Conservation (phyloP, 2,329 filamentous ascomycete species). For the Westerdykella sp. region DNA sequence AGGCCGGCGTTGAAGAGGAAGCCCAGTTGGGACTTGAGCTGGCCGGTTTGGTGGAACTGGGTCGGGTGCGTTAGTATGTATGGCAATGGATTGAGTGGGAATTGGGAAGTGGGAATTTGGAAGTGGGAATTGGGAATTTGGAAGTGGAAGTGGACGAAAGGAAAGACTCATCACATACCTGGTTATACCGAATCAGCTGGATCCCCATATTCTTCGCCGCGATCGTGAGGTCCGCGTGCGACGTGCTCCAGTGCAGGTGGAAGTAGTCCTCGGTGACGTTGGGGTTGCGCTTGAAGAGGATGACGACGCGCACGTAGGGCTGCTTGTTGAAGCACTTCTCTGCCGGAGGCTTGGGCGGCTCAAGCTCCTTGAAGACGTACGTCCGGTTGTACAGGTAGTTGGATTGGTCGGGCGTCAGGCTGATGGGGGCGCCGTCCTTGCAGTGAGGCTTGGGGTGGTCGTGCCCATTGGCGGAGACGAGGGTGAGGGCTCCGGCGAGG, state of each 20-base stretch:
- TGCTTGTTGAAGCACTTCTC: neutral
- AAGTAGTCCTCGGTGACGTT: slow-evolving; percentile 6
- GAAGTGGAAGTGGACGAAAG: no score
- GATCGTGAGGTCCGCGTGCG: slow-evolving; percentile 11
- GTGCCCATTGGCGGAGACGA: no score
- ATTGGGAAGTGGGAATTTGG: neutral
- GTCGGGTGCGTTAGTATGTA: neutral
- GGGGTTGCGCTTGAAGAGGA: slow-evolving; percentile 6
- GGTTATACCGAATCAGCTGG: slow-evolving; percentile 7
- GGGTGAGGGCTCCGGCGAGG: no score
- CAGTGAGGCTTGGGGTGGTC: no score
- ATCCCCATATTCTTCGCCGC: slow-evolving; percentile 1
- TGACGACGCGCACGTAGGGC: slow-evolving; percentile 4
- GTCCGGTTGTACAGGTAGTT: no score
- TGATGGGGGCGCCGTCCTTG: no score
- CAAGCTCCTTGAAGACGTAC: slow-evolving; percentile 4
- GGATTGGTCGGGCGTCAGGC: no score
- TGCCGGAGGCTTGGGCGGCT: neutral
- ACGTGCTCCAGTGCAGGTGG: slow-evolving; percentile 11
- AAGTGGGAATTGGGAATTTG: no score
- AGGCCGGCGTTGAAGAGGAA: slow-evolving; percentile 2
- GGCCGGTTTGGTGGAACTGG: slow-evolving; percentile 7
- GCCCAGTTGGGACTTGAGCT: slow-evolving; percentile 2
- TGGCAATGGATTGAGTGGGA: neutral
- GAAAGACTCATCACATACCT: slow-evolving; percentile 1